A percentile compares a stretch with the other conserved stretches of the same genome.
These are phyloP conservation scores for Aspergillus bertholletiae DNA, from an alignment of 495 filamentous ascomycete species.

Conservation along the genomic window DNA sequence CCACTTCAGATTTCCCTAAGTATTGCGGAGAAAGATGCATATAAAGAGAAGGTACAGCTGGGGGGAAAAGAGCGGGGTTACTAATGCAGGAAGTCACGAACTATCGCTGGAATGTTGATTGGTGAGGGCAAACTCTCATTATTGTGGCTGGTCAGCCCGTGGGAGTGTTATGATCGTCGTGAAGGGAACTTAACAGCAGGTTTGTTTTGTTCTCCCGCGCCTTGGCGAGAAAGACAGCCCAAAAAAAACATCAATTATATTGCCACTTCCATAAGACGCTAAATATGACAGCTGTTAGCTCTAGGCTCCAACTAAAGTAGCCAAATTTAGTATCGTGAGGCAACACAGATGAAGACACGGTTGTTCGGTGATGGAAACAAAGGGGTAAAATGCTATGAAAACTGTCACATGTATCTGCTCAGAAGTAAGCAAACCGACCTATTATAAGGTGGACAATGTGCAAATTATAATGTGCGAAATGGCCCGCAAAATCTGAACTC, in stretches of 20 bases:
- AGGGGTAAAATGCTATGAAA: background rate
- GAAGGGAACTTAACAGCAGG: background rate
- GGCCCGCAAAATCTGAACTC: background rate
- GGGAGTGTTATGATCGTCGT: background rate
- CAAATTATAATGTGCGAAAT: too few relatives aligned
- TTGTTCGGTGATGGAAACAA: background rate
- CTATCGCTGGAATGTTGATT: background rate
- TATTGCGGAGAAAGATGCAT: background rate
- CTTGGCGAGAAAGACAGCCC: background rate
- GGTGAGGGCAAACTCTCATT: background rate
- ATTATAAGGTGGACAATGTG: background rate
- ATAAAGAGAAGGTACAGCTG: background rate
- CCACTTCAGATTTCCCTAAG: slow-evolving; percentile 1
- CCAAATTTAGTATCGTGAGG: background rate
- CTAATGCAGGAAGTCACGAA: background rate
- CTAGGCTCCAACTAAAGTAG: background rate
- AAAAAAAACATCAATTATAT: too few relatives aligned
- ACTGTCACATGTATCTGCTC: background rate
- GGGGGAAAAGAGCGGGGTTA: background rate
- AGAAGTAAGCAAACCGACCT: too few relatives aligned
- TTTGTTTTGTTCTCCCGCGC: background rate
- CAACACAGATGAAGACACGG: background rate
- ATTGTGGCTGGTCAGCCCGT: too few relatives aligned
- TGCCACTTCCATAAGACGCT: background rate
- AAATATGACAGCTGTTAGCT: too few relatives aligned